Evolutionary conservation across 495 filamentous ascomycete species (phyloP), one percentile per base, ranked within the genome.

Genomic region (Achaetomiella virescens): DNA sequence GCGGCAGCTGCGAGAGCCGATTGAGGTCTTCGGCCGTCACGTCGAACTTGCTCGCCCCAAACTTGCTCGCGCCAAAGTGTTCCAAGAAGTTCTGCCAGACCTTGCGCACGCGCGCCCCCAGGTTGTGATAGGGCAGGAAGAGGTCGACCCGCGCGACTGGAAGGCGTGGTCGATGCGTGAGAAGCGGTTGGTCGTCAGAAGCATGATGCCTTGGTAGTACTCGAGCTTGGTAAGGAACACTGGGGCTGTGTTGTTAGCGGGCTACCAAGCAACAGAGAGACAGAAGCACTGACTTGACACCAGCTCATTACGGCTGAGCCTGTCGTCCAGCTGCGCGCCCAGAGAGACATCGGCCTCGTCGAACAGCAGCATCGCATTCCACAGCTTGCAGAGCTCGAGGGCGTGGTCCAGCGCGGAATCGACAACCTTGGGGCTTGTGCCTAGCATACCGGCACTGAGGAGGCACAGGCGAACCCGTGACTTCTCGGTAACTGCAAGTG

Each of bases 181-280:
- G 42, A 63, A 54, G 17, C 71, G 71, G 56, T 79, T 80, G 38
- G 75, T 76, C 2, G 77, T 79, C 15, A 80, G 65, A 59, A 81
- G 75, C 12, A 79, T 61, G 41, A 78, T 74, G 25, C 76, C 76
- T 37, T 74, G 67, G 47, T 81, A 81, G 68, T 81, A 81, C 61
- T 83, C 78, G 6, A 83, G 64, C 60, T 73, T 72, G 45, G 76
- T 69, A 35, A 81, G 71, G 59, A 81, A 81, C 40, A 80, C 69
- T 62, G 78, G 8, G 18, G 20, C 1, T 8, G 31, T 2, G 21
- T 35, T 15, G 52, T 47, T 10, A 48, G 48, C 29, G 11, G 20
- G 21, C 18, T 44, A n/a, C n/a, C 36, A 5, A 31, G 52, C 11
- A 22, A n/a, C n/a, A n/a, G n/a, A n/a, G 25, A n/a, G n/a, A 37